Base-by-base conservation (phyloP, 805 yeast species). In the Metschnikowia proteae region DNA sequence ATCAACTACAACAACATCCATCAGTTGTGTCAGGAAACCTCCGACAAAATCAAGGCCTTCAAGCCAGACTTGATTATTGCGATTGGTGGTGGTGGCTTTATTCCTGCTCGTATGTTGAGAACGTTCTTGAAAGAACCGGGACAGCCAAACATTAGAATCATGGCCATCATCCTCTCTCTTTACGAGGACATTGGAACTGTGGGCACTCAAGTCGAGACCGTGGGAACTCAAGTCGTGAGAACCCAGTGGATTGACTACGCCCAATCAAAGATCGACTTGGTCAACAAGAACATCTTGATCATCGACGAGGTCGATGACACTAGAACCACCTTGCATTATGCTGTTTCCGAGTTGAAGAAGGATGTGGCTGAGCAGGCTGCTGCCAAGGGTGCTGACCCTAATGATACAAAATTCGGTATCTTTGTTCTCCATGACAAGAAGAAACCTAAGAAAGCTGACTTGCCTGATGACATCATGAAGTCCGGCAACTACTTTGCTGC, bases 31-130 rank as follows among this genome's bases (percentile, higher is more conserved):
- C 88, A 86, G 68, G 76, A 79, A 61, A 73, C 81, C 10, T 87
- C 88, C 8, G 73, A 64, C 34, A 66, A 71, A 46, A 75, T 84
- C 59, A 67, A 74, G 59, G 73, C 65, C 50, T 57, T 57, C 67
- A 60, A 63, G 71, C 55, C 69, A 38, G 62, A 43, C 70, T 81
- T 36, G 86, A 82, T 63, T 70, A 88, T 92, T 54, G 97, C 98
- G 58, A 89, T 92, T 61, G 99, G 96, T 62, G 96, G 96, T 60
- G 96, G 99, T 65, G 99, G 98, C 1, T 88, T 92, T 68, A 94
- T 92, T 50, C 99, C 98, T 27, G 97, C 99, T 6, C 82, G 99
- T 67, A 94, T 94, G 70, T 78, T 92, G 65, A 82, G 99, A 67
- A 84, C 98, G 1, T 94, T 92, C 69, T 75, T 92, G 58, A 92